A percentile compares a stretch with the other conserved stretches of the same genome.
Evolutionary conservation across 495 filamentous ascomycete species (phyloP).

Genomic region (Talaromyces liani): DNA sequence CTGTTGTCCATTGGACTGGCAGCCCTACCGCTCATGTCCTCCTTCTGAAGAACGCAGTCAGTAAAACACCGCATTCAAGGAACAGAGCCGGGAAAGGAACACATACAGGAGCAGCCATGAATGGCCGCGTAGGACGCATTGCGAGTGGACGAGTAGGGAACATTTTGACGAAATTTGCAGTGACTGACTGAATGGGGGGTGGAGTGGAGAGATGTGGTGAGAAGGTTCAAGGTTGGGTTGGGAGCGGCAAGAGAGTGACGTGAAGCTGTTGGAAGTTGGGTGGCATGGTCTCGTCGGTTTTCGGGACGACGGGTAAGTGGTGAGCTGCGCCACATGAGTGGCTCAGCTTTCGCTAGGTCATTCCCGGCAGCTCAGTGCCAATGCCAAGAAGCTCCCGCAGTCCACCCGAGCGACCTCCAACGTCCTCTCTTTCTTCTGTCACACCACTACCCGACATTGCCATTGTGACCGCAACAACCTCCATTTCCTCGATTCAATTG

Average conservation of each 20-base stretch:
- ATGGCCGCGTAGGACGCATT: conserved; percentile 51
- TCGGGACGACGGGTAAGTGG: conserved; percentile 26
- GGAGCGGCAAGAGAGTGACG: conserved; percentile 7
- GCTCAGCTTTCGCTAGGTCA: conserved; percentile 37
- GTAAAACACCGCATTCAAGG: conserved; percentile 11
- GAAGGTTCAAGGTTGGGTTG: background rate
- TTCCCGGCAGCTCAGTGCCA: conserved; percentile 33
- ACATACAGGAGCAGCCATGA: conserved; percentile 81
- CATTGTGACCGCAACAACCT: conserved; percentile 4
- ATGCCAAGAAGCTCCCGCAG: conserved; percentile 20
- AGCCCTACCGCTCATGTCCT: conserved; percentile 71
- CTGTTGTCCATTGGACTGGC: conserved; percentile 3
- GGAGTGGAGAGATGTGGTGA: conserved; percentile 6
- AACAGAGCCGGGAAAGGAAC: conserved; percentile 3
- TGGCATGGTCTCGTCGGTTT: conserved; percentile 12
- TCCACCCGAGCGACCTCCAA: conserved; percentile 14
- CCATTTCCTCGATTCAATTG: conserved; percentile 1
- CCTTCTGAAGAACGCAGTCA: conserved; percentile 53
- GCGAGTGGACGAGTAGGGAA: conserved; percentile 53
- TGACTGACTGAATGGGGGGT: conserved; percentile 13
- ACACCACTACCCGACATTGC: conserved; percentile 12
- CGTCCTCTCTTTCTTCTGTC: conserved; percentile 16
- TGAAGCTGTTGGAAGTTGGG: conserved; percentile 6
- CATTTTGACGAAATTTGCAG: conserved; percentile 40
- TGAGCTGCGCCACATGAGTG: conserved; percentile 31